Evolutionary conservation across 371 early-diverging fungal species (phyloP), one percentile per base, ranked within the genome.

Genomic region (Homolaphlyctis polyrhiza): DNA sequence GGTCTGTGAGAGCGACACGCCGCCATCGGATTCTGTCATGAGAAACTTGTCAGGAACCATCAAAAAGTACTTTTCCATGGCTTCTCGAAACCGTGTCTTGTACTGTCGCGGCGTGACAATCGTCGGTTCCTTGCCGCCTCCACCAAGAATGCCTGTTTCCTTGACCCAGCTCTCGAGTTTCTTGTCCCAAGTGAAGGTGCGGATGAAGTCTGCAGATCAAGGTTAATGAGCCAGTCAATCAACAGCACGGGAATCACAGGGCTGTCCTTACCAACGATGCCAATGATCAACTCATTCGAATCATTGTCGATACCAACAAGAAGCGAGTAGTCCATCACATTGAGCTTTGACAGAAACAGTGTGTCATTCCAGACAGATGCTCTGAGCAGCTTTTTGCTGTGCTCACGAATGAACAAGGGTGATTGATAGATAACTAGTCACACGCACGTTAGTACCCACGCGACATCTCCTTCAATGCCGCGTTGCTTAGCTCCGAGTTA

Each of bases 141-240:
- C 89, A 27, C 93, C 91, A 48, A 94, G 68, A 59, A 91, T 80
- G 11, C 89, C 89, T 0, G 93, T 85, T 66, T 94, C 94, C 75
- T 96, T 97, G 35, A 95, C 95, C 91, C 93, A 93, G 59, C 87
- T 90, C 69, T 97, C 97, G 11, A 97, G 71, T 68, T 90, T 90
- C 74, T 96, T 97, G 72, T 95, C 95, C 96, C 95, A 96, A 0
- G 96, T 97, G 71, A 91, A 97, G 0, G 95, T 92, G 43, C 96
- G 87, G 54, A 96, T 94, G 71, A 92, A 96, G 70, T 97, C 97
- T 85, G 58, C 11, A 6, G 28, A n/a, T 3, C 29, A 51, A 8
- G 29, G 28, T 25, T 2, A 47, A n/a, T 61, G 32, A 29, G 23
- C 29, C 32, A 32, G 8, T 27, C 25, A 35, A 39, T 27, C 16